Conservation (phyloP, 805 yeast genomes). For the Phaffomyces opuntiae region DNA sequence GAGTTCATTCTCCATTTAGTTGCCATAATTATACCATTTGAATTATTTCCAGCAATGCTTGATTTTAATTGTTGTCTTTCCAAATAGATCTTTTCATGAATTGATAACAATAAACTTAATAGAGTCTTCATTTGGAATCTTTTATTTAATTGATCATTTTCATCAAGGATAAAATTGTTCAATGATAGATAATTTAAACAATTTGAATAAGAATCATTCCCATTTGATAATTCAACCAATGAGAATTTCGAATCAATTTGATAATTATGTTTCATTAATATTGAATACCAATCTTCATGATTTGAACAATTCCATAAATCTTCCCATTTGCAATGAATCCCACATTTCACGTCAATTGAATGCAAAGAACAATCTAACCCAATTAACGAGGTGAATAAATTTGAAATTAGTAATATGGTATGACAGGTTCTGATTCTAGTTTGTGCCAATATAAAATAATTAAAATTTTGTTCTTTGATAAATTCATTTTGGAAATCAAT, state of each 20-base stretch:
- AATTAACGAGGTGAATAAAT: constrained; percentile 44
- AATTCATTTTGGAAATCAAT: constrained; percentile 15
- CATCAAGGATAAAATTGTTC: constrained; percentile 33
- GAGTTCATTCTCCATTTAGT: constrained; percentile 61
- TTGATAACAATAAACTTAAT: constrained; percentile 51
- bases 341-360: constrained; percentile 49
- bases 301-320: constrained; percentile 50
- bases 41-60: constrained; percentile 27
- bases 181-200: constrained; percentile 39
- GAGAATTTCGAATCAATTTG: constrained; percentile 45
- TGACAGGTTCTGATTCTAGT: constrained; percentile 73
- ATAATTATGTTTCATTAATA: constrained; percentile 31
- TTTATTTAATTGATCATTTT: constrained; percentile 26
- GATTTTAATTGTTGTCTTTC: constrained; percentile 35
- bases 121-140: constrained; percentile 42
- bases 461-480: constrained; percentile 27
- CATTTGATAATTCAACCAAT: constrained; percentile 51
- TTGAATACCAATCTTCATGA: constrained; percentile 43
- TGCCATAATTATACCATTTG: constrained; percentile 38
- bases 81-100: constrained; percentile 58
- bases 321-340: constrained; percentile 57
- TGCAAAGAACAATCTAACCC: constrained; percentile 38
- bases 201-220: constrained; percentile 37
- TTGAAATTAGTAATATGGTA: constrained; percentile 52
- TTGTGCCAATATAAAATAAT: constrained; percentile 62